Conservation (phyloP, 495 filamentous ascomycete species). For the Penicillium waksmanii region DNA sequence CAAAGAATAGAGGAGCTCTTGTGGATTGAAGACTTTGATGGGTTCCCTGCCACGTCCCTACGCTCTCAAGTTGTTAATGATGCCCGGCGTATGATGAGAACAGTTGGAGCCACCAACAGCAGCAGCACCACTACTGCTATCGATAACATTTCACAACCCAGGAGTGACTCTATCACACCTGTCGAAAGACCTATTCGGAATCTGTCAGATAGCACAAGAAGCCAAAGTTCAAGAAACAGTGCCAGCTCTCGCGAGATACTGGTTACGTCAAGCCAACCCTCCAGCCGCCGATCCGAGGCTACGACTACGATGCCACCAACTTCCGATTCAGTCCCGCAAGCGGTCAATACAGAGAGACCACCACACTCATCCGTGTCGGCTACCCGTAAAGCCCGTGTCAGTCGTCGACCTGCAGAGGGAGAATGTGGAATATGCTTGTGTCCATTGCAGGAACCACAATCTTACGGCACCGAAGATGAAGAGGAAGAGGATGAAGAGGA, state of each 20-base stretch:
- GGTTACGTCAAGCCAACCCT: too few species aligned
- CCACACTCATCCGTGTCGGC: too few species aligned
- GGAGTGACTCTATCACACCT: background rate
- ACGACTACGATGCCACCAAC: too few species aligned
- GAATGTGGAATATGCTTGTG: constrained; percentile 73
- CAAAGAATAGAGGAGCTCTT: background rate
- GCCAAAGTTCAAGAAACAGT: too few species aligned
- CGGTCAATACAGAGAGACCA: too few species aligned
- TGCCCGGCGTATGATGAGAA: background rate
- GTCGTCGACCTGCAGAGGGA: constrained; percentile 59
- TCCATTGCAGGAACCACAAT: constrained; percentile 1
- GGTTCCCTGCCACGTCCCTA: background rate
- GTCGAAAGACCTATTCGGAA: background rate
- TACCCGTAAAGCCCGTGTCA: constrained; percentile 14
- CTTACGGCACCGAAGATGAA: background rate
- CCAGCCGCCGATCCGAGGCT: too few species aligned
- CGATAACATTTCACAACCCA: background rate
- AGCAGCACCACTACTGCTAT: background rate
- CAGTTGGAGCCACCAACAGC: background rate
- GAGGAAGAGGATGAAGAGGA: background rate
- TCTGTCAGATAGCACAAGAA: too few species aligned
- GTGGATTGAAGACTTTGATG: background rate
- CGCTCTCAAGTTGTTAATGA: background rate
- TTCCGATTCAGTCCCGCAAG: too few species aligned
- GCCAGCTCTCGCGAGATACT: too few species aligned